Evolutionary conservation across 208 protist species (phyloP), one percentile per base, ranked within the genome.

Genomic region (Crithidia fasciculata): DNA sequence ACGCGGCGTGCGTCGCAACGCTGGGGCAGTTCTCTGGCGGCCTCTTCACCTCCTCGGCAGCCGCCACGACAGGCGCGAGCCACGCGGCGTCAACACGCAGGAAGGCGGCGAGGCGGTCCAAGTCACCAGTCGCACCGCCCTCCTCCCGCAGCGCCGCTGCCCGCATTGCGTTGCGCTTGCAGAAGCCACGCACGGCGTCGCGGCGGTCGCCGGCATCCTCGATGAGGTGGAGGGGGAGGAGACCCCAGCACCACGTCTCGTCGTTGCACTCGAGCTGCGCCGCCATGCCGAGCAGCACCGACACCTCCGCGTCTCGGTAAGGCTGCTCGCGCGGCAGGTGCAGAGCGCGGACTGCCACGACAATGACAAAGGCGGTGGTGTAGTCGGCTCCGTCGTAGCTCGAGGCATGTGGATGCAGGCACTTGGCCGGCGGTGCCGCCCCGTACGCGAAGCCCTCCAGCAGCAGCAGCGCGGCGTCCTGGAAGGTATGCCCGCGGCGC

Each of bases 181-280:
- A 91, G 71, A 90, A 93, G 10, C 65, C 57, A 36, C 80, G 75
- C 71, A 97, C 90, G 2, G 90, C 90, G 37, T 91, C 59, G 8
- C 53, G 28, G 2, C 92, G 77, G 53, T 70, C 66, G 4, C 13
- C 47, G 16, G 76, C 61, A 19, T 67, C 39, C 63, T 91, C 85
- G 63, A 97, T 92, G 82, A 97, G 85, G 83, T 95, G 89, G 10
- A 95, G 84, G 6, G 90, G 89, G 16, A 94, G 54, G 18, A 97
- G 74, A 0, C 76, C 90, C 90, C 92, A 97, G 76, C 86, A 89
- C 90, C 92, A 97, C 64, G 72, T 72, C 55, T 94, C 83, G 19
- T 69, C 76, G 69, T 84, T 85, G 53, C 76, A 82, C 76, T 97
- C 90, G 10, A 97, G 67, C 57, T 86, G 67, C 4, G 83, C 87